Base-by-base conservation (phyloP, 805 yeast species). In the Wickerhamomyces chambardii region DNA sequence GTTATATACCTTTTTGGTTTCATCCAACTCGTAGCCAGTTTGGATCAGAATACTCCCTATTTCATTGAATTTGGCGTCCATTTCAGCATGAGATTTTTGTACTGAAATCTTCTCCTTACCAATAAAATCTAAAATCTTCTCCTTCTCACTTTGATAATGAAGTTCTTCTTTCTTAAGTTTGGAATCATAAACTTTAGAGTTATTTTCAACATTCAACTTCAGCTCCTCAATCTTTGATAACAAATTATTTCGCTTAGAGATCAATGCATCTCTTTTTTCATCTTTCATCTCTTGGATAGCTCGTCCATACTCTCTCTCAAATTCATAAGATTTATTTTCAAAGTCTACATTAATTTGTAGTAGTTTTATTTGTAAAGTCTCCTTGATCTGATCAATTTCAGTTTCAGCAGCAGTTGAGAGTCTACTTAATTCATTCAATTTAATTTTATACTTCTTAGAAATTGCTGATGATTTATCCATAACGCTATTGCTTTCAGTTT, bases 221-320 rank as follows among this genome's bases (percentile, higher is more conserved):
- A 59, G 46, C 15, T 53, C 56, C 12, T 54, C 56, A 1, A 64
- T 52, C 36, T 64, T 41, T 24, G 46, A 33, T 29, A 41, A 21
- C 26, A 61, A 32, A 17, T 39, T 34, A 5, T 42, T 46, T 36
- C 62, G 63, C 31, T 55, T 47, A 8, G 43, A 37, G 30, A 63
- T 55, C 21, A 54, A 50, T 28, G 55, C 47, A 15, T 46, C 46
- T 5, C 59, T 57, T 35, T 63, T 65, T 14, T 48, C 48, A 6
- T 56, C 45, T 25, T 68, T 57, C 6, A 67, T 40, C 2, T 46
- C 36, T 29, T 70, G 71, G 2, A 73, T 59, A 44, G 66, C 56
- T 0, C 40, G 26, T 15, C 51, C 45, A 37, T 59, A 64, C 4
- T 46, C 59, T 29, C 58, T 56, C 17, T 55, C 56, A 19, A 61